Conservation (phyloP, 495 filamentous ascomycete species). For the Tuber melanosporum region DNA sequence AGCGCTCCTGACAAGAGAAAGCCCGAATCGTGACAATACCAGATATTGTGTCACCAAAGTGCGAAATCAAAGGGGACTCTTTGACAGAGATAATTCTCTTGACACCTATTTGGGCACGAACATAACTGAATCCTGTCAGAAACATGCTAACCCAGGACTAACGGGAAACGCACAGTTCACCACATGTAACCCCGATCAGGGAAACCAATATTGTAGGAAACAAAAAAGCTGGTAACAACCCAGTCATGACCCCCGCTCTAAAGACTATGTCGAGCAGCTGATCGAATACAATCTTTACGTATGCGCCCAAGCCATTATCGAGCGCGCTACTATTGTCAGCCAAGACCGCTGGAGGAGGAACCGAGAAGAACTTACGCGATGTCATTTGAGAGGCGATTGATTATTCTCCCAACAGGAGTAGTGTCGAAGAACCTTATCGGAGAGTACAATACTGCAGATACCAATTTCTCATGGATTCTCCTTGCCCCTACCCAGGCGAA, state of each 20-base stretch:
- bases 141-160: neutral
- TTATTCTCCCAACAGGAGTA: constrained; percentile 48
- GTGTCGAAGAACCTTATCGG: constrained; percentile 51
- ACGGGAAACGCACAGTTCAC: constrained; percentile 39
- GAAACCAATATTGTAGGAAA: constrained; percentile 44
- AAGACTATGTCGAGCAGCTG: constrained; percentile 37
- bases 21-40: constrained; percentile 47
- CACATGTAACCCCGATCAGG: constrained; percentile 41
- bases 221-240: constrained; percentile 46
- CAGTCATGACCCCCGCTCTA: constrained; percentile 43
- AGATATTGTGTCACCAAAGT: constrained; percentile 46
- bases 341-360: constrained; percentile 43
- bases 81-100: constrained; percentile 44
- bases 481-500: constrained; percentile 49
- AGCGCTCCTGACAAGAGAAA: constrained; percentile 39
- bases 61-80: constrained; percentile 46
- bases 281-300: constrained; percentile 27
- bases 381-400: constrained; percentile 52
- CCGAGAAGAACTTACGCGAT: constrained; percentile 39
- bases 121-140: constrained; percentile 18
- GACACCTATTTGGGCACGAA: constrained; percentile 44
- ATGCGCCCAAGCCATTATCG: constrained; percentile 28
- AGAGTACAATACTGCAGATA: constrained; percentile 47
- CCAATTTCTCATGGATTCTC: constrained; percentile 46
- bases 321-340: constrained; percentile 19